Conservation (phyloP, 2,329 filamentous ascomycete species). For the Chlorencoelia australis region DNA sequence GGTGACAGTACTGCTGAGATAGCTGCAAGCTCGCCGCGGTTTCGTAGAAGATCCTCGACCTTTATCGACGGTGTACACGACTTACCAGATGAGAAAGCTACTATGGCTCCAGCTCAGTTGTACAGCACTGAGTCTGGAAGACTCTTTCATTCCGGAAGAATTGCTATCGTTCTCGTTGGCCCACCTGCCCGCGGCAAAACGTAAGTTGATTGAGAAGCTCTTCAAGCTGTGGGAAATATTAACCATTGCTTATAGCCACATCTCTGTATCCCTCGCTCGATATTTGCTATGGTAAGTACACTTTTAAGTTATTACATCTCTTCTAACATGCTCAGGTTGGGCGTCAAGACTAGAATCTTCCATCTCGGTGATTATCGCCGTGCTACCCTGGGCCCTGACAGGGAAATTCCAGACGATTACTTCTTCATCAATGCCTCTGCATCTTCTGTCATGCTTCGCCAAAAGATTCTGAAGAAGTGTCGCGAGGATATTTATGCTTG, state of each 20-base stretch:
- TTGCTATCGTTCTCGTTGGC: constrained; percentile 94
- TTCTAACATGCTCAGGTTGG: constrained; percentile 49
- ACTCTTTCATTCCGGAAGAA: constrained; percentile 92
- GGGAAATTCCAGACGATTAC: constrained; percentile 88
- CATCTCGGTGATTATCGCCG: constrained; percentile 94
- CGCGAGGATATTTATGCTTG: constrained; percentile 95
- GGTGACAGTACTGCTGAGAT: constrained; percentile 79
- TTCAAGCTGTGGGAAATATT: neutral
- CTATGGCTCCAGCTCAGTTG: constrained; percentile 83
- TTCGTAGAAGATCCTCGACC: constrained; percentile 86
- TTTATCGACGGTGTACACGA: constrained; percentile 98
- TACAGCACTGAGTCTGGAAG: constrained; percentile 98
- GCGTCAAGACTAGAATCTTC: constrained; percentile 96
- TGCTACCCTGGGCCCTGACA: constrained; percentile 74
- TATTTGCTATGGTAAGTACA: constrained; percentile 75
- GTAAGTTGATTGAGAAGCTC: constrained; percentile 43
- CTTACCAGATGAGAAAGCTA: constrained; percentile 60
- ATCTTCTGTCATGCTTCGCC: constrained; percentile 81
- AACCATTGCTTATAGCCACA: constrained; percentile 49
- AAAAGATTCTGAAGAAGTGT: constrained; percentile 96
- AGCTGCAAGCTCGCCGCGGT: constrained; percentile 80
- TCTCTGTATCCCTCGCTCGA: constrained; percentile 87
- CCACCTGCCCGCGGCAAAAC: constrained; percentile 94
- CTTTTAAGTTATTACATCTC: neutral
- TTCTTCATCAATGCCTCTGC: constrained; percentile 94